Percentiles rank a stretch among this genome's conserved stretches.
phyloP scores from a whole-genome alignment of 1,139 yeast genomes.

The Blastobotrys malaysiensis region DNA sequence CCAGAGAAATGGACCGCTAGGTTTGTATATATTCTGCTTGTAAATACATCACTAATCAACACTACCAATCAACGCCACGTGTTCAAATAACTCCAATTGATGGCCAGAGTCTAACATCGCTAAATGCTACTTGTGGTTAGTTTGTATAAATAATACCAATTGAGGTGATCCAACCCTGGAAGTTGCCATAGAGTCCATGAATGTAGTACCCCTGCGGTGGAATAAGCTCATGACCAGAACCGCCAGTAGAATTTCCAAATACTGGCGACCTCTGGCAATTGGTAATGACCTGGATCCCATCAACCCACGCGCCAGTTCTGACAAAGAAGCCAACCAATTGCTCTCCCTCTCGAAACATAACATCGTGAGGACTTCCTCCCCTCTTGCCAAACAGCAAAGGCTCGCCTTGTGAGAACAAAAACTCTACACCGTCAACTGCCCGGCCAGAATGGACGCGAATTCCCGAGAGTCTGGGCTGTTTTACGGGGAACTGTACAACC shows the following conservation, averaged over 20 bases:
- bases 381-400: constrained; percentile 55
- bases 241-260: constrained; percentile 67
- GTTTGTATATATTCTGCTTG: neutral
- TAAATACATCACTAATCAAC: neutral
- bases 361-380: constrained; percentile 53
- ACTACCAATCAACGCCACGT: no score
- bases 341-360: constrained; percentile 54
- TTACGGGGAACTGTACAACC: constrained; percentile 18
- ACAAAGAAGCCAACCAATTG: constrained; percentile 52
- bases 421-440: constrained; percentile 72
- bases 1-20: constrained; percentile 8
- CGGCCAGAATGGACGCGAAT: constrained; percentile 64
- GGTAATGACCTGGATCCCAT: constrained; percentile 67
- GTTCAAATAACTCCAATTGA: no score
- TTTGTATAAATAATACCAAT: constrained; percentile 52
- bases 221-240: constrained; percentile 52
- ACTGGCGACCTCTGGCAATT: constrained; percentile 37
- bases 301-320: constrained; percentile 84
- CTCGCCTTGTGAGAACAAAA: constrained; percentile 25
- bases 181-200: constrained; percentile 64
- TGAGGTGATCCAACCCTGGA: constrained; percentile 67
- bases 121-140: constrained; percentile 16
- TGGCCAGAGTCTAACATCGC: no score
- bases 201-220: constrained; percentile 56
- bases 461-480: constrained; percentile 36